Conservation (phyloP, 768 basidiomycete genomes). For the Mycena vitilis region DNA sequence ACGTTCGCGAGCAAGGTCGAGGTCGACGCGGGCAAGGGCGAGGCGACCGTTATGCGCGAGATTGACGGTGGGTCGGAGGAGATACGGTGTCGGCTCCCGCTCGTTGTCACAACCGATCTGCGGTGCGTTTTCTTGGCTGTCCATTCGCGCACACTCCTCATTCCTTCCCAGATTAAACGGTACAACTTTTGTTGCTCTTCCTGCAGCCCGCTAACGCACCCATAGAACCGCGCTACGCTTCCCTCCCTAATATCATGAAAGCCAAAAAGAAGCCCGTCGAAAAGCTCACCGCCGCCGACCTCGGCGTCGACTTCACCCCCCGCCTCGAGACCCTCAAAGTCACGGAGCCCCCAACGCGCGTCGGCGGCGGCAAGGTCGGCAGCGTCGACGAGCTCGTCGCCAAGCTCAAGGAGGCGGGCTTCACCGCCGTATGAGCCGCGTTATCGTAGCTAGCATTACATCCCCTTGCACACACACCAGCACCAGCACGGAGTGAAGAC, state of each 20-base stretch:
- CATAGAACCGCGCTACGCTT: slow-evolving; percentile 94
- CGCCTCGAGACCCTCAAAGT: slow-evolving; percentile 89
- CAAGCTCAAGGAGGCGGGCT: slow-evolving; percentile 91
- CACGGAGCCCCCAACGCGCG: slow-evolving; percentile 87
- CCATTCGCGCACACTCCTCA: slow-evolving; percentile 2
- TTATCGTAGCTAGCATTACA: background rate
- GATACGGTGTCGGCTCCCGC: slow-evolving; percentile 80
- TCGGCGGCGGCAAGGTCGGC: slow-evolving; percentile 93
- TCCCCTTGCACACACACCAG: background rate
- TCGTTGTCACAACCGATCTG: slow-evolving; percentile 93
- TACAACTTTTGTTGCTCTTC: slow-evolving; percentile 41
- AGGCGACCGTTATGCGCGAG: slow-evolving; percentile 84
- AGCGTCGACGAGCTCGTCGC: slow-evolving; percentile 90
- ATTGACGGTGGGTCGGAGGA: slow-evolving; percentile 95
- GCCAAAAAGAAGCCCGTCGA: slow-evolving; percentile 99
- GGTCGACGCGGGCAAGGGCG: slow-evolving; percentile 70
- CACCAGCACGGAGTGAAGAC: no score
- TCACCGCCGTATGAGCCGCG: slow-evolving; percentile 48
- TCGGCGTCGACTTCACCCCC: slow-evolving; percentile 87
- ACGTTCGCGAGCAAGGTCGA: slow-evolving; percentile 93
- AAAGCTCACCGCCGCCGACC: slow-evolving; percentile 81
- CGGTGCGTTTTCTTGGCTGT: slow-evolving; percentile 63
- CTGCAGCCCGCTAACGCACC: background rate
- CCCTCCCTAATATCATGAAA: slow-evolving; percentile 98
- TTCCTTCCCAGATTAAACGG: slow-evolving; percentile 47